Conservation (phyloP, 1,284 basidiomycete genomes). For the Sporisorium reilianum region DNA sequence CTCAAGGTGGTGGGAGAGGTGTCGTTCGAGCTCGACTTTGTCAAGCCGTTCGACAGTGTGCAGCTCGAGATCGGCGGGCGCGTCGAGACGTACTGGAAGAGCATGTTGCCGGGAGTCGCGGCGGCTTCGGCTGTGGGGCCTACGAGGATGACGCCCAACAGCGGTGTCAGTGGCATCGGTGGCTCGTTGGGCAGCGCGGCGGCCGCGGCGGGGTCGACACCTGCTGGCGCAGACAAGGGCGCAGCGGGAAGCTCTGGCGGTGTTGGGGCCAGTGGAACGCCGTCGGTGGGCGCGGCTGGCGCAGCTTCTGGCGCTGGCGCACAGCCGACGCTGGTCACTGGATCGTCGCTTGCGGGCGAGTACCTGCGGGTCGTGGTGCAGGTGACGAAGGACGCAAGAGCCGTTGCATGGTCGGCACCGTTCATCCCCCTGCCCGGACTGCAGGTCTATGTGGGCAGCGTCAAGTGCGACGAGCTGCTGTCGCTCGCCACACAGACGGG, state of each 20-base stretch:
- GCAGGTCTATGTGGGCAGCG: constrained; percentile 84
- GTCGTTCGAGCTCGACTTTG: constrained; percentile 86
- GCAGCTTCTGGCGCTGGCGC: constrained; percentile 17
- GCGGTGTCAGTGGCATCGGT: constrained; percentile 42
- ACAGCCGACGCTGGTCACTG: constrained; percentile 75
- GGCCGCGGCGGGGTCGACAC: constrained; percentile 21
- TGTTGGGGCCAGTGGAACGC: constrained; percentile 21
- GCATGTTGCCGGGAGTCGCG: constrained; percentile 59
- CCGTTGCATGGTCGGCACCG: constrained; percentile 83
- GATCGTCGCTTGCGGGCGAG: constrained; percentile 87
- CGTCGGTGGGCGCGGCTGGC: constrained; percentile 17
- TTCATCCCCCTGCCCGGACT: constrained; percentile 79
- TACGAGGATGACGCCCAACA: constrained; percentile 60
- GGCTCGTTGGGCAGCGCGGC: constrained; percentile 22
- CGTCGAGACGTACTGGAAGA: constrained; percentile 70
- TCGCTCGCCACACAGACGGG: constrained; percentile 73
- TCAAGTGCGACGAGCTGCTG: constrained; percentile 84
- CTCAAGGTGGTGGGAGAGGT: constrained; percentile 96
- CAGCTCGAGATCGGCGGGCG: constrained; percentile 95
- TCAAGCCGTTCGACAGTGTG: constrained; percentile 90
- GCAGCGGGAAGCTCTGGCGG: constrained; percentile 13
- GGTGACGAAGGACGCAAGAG: constrained; percentile 88
- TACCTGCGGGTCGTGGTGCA: constrained; percentile 89
- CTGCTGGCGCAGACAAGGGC: constrained; percentile 17
- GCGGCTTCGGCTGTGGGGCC: constrained; percentile 33